These are phyloP conservation scores for Emmonsia crescens DNA, from an alignment of 2,329 filamentous ascomycete species.

Conservation along the genomic window DNA sequence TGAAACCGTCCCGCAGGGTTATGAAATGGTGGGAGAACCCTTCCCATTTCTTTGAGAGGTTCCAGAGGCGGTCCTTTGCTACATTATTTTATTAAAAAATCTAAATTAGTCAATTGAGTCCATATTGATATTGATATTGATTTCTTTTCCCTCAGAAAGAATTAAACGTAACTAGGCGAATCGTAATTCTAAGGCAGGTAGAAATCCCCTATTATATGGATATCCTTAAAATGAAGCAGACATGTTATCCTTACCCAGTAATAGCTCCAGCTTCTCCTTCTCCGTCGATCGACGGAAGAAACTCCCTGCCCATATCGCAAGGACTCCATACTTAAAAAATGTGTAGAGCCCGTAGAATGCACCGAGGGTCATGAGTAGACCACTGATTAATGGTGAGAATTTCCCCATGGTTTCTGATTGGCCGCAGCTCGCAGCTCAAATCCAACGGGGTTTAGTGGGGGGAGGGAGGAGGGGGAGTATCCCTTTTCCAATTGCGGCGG, in stretches of 20 bases:
- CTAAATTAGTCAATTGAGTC: not conserved
- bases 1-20: conserved; percentile 38
- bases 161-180: not conserved
- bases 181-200: not conserved
- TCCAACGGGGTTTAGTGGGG: not conserved
- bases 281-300: conserved; percentile 31
- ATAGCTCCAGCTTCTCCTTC: conserved; percentile 30
- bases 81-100: not conserved
- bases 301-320: conserved; percentile 23
- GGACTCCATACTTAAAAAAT: conserved; percentile 22
- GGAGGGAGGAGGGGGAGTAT: not conserved
- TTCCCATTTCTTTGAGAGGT: conserved; percentile 37
- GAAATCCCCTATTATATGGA: not conserved
- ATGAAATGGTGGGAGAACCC: conserved; percentile 43
- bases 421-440: not conserved
- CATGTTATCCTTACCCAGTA: conserved; percentile 27
- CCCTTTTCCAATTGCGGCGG: not conserved
- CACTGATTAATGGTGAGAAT: conserved; percentile 9
- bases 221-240: no score
- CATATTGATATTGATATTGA: not conserved
- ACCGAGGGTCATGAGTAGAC: conserved; percentile 13
- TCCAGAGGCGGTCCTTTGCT: conserved; percentile 47
- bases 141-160: not conserved
- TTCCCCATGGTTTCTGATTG: not conserved
- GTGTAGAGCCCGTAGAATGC: conserved; percentile 29